phyloP scores from a whole-genome alignment of 2,329 filamentous ascomycete genomes.

The Pseudophaeomoniella oleicola region DNA sequence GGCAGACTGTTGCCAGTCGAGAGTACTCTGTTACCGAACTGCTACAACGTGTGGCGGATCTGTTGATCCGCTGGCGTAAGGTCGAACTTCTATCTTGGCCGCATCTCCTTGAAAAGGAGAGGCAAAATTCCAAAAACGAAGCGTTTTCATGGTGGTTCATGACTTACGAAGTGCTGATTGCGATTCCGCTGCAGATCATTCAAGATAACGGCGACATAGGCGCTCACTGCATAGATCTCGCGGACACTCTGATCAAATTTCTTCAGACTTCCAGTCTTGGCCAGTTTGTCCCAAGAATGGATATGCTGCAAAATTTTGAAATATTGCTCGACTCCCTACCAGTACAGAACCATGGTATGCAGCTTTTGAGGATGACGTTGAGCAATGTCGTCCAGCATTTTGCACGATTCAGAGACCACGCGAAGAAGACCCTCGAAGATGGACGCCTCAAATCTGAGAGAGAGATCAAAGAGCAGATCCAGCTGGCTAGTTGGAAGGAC shows the following conservation, averaged over 20 bases:
- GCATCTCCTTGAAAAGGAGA: constrained; percentile 72
- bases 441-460: constrained; percentile 71
- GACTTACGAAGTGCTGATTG: constrained; percentile 79
- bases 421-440: constrained; percentile 49
- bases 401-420: constrained; percentile 51
- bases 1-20: constrained; percentile 83
- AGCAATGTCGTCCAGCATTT: constrained; percentile 67
- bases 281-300: constrained; percentile 60
- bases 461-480: constrained; percentile 81
- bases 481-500: constrained; percentile 94
- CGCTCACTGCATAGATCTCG: constrained; percentile 50
- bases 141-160: constrained; percentile 93
- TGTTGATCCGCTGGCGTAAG: constrained; percentile 78
- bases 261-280: constrained; percentile 66
- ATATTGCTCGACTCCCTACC: constrained; percentile 51
- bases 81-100: constrained; percentile 89
- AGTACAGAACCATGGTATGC: constrained; percentile 43
- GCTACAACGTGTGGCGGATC: constrained; percentile 64
- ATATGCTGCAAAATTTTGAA: constrained; percentile 47
- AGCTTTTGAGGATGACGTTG: constrained; percentile 48
- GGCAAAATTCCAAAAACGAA: constrained; percentile 57
- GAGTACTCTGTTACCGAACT: constrained; percentile 55
- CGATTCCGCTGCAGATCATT: constrained; percentile 53
- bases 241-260: constrained; percentile 67
- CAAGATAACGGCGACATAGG: constrained; percentile 44